Conservation (phyloP, 2,329 filamentous ascomycete genomes). For the Lecanosticta acicola region DNA sequence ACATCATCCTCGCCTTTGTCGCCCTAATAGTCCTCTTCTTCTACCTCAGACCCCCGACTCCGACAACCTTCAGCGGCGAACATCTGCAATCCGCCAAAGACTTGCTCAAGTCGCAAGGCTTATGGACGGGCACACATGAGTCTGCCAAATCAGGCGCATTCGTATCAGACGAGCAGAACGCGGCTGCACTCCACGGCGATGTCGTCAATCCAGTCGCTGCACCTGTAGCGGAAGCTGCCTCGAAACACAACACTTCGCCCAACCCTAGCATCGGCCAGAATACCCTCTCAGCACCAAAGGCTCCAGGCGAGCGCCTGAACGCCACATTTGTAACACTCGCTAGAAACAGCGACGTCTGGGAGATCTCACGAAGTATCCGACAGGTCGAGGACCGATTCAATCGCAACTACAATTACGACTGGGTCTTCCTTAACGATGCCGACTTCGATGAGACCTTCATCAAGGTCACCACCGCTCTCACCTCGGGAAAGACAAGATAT, state of each 20-base stretch:
- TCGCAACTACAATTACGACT: slow-evolving; percentile 92
- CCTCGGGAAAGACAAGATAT: slow-evolving; percentile 90
- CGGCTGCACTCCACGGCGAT: slow-evolving; percentile 6
- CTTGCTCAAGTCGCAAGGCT: slow-evolving; percentile 32
- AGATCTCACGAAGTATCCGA: slow-evolving; percentile 91
- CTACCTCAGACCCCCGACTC: slow-evolving; percentile 10
- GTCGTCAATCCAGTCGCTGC: slow-evolving; percentile 12
- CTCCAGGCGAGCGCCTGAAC: slow-evolving; percentile 74
- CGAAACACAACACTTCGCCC: slow-evolving; percentile 24
- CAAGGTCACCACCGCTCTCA: slow-evolving; percentile 77
- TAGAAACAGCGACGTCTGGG: slow-evolving; percentile 90
- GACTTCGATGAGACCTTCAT: slow-evolving; percentile 92
- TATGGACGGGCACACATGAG: slow-evolving; percentile 23
- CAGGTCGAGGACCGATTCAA: slow-evolving; percentile 99
- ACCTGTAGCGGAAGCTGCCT: slow-evolving; percentile 11
- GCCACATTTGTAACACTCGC: slow-evolving; percentile 96
- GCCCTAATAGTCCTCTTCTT: slow-evolving; percentile 79
- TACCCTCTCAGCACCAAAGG: slow-evolving; percentile 38
- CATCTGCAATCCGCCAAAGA: slow-evolving; percentile 32
- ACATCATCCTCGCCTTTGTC: slow-evolving; percentile 74
- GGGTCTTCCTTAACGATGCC: slow-evolving; percentile 97
- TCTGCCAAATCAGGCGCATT: slow-evolving; percentile 5
- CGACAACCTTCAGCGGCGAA: slow-evolving; percentile 52
- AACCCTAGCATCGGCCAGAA: slow-evolving; percentile 27
- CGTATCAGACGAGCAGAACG: slow-evolving; percentile 14